These are phyloP conservation scores for Haplosporangium sp. DNA, from an alignment of 371 early-diverging fungal species.

Conservation along the genomic window DNA sequence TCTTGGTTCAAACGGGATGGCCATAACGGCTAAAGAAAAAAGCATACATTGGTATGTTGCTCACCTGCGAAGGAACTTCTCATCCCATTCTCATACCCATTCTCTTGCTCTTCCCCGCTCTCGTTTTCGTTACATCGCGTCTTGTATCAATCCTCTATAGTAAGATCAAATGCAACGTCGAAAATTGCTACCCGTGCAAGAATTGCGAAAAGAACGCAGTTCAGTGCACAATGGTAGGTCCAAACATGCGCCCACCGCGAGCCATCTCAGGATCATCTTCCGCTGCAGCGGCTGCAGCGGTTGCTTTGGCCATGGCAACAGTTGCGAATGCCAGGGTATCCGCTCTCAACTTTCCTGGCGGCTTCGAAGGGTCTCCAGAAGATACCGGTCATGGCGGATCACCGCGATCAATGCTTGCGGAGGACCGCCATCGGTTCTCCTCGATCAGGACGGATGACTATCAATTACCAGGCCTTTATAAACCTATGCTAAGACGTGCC, in stretches of 20 bases:
- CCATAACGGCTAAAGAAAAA: no score
- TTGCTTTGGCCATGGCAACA: conserved; percentile 47
- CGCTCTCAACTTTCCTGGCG: not conserved
- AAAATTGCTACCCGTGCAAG: conserved; percentile 42
- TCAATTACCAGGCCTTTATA: conserved; percentile 2
- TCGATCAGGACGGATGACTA: conserved; percentile 15
- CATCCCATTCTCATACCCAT: no score
- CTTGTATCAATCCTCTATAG: conserved; percentile 8
- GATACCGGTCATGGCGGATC: not conserved
- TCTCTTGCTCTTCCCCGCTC: no score
- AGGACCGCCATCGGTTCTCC: conserved; percentile 9
- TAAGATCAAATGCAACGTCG: conserved; percentile 52
- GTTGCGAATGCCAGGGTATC: conserved; percentile 29
- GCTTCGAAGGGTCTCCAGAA: conserved; percentile 17
- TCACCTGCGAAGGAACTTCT: no score
- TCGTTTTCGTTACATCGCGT: no score
- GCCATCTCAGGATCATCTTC: conserved; percentile 46
- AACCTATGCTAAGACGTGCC: conserved; percentile 16
- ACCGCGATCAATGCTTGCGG: conserved; percentile 4
- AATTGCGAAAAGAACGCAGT: conserved; percentile 49
- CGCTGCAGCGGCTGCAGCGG: conserved; percentile 50
- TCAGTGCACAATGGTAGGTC: conserved; percentile 48
- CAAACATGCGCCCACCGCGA: conserved; percentile 48
- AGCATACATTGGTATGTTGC: no score
- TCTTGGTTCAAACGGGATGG: no score